Percentiles rank a stretch among this genome's conserved stretches.
These are phyloP conservation scores for Lentinula aciculospora DNA, from an alignment of 768 basidiomycete genomes.

Conservation along the genomic window DNA sequence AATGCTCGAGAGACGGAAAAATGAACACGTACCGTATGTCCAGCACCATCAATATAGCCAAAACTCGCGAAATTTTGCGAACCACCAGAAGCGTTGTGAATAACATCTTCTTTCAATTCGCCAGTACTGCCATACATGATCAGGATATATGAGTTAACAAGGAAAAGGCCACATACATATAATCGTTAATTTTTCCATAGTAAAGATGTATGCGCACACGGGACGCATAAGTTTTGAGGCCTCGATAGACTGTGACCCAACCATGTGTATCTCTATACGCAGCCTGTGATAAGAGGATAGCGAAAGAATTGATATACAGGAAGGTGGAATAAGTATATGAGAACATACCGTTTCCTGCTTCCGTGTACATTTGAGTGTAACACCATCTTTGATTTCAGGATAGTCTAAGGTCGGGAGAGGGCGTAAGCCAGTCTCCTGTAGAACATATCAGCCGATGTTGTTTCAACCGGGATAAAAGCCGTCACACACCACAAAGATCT, in stretches of 20 bases:
- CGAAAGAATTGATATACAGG: background rate
- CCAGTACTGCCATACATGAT: background rate
- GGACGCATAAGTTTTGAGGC: constrained; percentile 24
- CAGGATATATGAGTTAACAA: too few species aligned
- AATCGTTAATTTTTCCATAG: constrained; percentile 40
- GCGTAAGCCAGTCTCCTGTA: background rate
- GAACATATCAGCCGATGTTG: background rate
- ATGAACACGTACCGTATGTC: background rate
- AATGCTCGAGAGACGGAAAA: too few species aligned
- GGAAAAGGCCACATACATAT: constrained; percentile 23
- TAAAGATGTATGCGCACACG: constrained; percentile 38
- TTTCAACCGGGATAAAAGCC: background rate
- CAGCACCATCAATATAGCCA: constrained; percentile 1
- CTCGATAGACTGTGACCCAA: constrained; percentile 24
- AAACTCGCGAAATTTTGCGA: background rate
- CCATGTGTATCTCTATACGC: constrained; percentile 35
- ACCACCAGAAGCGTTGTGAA: background rate
- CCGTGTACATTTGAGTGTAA: constrained; percentile 44
- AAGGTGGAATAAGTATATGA: background rate
- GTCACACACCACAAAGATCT: constrained; percentile 32
- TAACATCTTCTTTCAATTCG: background rate
- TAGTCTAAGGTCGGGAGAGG: constrained; percentile 17
- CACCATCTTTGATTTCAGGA: constrained; percentile 37
- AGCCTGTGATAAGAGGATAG: constrained; percentile 23
- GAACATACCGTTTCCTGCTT: constrained; percentile 37